These are phyloP conservation scores for Cucurbita ficifolia DNA, from an alignment of 306 rosid genomes.

Conservation along the genomic window DNA sequence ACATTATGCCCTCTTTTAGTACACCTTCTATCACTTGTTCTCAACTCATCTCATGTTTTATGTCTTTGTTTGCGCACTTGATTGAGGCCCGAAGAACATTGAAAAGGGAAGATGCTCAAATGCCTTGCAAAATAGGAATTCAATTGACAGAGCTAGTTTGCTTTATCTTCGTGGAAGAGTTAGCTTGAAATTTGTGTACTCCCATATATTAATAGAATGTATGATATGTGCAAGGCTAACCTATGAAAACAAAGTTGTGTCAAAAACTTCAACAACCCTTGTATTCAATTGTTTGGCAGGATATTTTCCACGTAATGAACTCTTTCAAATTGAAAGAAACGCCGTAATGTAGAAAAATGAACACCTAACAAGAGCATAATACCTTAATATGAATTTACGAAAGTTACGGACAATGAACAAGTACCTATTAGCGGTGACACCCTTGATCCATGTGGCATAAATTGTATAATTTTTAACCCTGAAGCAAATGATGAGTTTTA, in stretches of 20 bases:
- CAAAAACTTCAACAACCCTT: background rate
- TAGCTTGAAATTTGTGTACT: background rate
- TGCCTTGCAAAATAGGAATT: background rate
- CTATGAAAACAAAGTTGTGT: background rate
- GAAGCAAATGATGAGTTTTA: conserved; percentile 15
- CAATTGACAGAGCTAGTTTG: too few relatives aligned
- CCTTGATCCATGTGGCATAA: conserved; percentile 55
- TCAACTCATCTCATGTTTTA: background rate
- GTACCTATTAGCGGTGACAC: conserved; percentile 15
- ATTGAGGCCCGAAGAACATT: background rate
- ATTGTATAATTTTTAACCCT: conserved; percentile 52
- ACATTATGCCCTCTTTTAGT: too few relatives aligned
- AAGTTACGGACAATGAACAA: background rate
- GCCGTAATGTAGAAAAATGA: background rate
- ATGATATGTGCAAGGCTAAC: background rate
- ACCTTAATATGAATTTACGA: background rate
- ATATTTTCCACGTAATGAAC: background rate
- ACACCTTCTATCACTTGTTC: background rate
- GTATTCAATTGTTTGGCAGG: background rate
- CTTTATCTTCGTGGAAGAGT: too few relatives aligned
- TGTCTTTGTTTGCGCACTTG: background rate
- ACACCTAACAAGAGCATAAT: background rate
- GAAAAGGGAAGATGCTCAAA: background rate
- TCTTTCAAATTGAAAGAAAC: background rate
- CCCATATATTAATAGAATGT: background rate